phyloP scores from a whole-genome alignment of 371 early-diverging fungal genomes.

The Rhizopus stolonifer region DNA sequence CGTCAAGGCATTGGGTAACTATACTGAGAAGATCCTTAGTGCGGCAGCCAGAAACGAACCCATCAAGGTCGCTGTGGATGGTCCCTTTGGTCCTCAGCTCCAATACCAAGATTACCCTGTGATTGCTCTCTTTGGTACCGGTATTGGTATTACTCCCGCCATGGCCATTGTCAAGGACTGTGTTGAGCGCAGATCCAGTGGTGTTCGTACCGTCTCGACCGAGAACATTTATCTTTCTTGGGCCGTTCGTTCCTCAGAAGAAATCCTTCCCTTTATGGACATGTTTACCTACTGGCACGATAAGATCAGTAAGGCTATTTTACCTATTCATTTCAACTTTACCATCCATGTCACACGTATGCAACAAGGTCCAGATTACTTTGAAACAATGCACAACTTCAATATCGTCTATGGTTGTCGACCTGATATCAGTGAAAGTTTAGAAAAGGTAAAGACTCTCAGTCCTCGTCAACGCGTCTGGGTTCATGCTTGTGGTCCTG shows the following conservation, averaged over 20 bases:
- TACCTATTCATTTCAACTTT: slow-evolving; percentile 27
- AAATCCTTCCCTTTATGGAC: slow-evolving; percentile 32
- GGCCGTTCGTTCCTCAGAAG: slow-evolving; percentile 37
- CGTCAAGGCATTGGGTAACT: slow-evolving; percentile 43
- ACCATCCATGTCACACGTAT: slow-evolving; percentile 38
- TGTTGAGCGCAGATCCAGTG: slow-evolving; percentile 36
- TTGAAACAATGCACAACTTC: slow-evolving; percentile 13
- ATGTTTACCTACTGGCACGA: slow-evolving; percentile 32
- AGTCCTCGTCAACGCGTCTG: slow-evolving; percentile 21
- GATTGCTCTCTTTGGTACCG: slow-evolving; percentile 33
- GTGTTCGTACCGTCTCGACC: slow-evolving; percentile 34
- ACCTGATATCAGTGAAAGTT: slow-evolving; percentile 24
- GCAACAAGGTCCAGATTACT: slow-evolving; percentile 17
- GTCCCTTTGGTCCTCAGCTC: slow-evolving; percentile 43
- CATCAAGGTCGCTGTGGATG: slow-evolving; percentile 37
- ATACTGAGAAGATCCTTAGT: slow-evolving; percentile 26
- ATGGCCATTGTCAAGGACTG: slow-evolving; percentile 41
- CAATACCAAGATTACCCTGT: slow-evolving; percentile 43
- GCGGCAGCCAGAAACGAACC: slow-evolving; percentile 9
- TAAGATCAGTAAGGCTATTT: slow-evolving; percentile 17
- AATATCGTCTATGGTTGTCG: slow-evolving; percentile 23
- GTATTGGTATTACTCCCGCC: slow-evolving; percentile 50
- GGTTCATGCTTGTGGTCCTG: slow-evolving; percentile 41
- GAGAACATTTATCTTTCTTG: slow-evolving; percentile 45
- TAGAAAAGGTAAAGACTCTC: slow-evolving; percentile 26